Base-by-base conservation (phyloP, 2,329 filamentous ascomycete species). In the Verticillium nonalfalfae region DNA sequence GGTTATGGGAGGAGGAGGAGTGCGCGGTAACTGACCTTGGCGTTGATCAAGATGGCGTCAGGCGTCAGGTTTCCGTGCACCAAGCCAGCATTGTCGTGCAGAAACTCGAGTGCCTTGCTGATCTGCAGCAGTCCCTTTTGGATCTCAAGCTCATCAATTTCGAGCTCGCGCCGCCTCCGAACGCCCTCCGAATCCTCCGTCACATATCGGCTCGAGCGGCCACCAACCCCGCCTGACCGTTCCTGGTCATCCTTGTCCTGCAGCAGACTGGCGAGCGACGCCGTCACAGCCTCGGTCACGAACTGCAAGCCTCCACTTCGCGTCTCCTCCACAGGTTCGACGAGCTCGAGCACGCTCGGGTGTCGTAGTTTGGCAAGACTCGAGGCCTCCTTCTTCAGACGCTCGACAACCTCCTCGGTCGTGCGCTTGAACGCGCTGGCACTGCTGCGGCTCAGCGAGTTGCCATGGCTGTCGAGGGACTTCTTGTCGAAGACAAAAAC, bases 401-500 rank as follows among this genome's bases (percentile, higher is more conserved):
- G 84, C 71, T 98, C 94, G 56, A 97, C 82, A 2, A 97, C 92
- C 75, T 97, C 94, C 66, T 98, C 94, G 40, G 93, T 86, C 21
- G 88, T 85, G 65, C 89, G 89, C 76, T 93, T 97, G 68, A 93
- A 82, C 0, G 87, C 87, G 1, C 88, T 81, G 11, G 86, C 85
- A 66, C 85, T 83, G 21, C 86, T 87, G 57, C 83, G 79, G 18
- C 84, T 82, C 56, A 92, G 76, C 7, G 85, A 84, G 57, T 80
- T 83, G 15, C 84, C 82, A 62, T 88, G 83, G 10, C 85, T 79
- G 62, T 97, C 93, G 60, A 99, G 79, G 1, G 86, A 85, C 76
- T 96, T 97, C 73, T 87, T 89, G 67, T 99, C 95, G 73, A 98
- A 97, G 66, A 98, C 88, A 70, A 98, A 99, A 67, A 98, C 88